These are phyloP conservation scores for Tetrapisispora arboricola DNA, from an alignment of 805 yeast genomes.

Conservation along the genomic window DNA sequence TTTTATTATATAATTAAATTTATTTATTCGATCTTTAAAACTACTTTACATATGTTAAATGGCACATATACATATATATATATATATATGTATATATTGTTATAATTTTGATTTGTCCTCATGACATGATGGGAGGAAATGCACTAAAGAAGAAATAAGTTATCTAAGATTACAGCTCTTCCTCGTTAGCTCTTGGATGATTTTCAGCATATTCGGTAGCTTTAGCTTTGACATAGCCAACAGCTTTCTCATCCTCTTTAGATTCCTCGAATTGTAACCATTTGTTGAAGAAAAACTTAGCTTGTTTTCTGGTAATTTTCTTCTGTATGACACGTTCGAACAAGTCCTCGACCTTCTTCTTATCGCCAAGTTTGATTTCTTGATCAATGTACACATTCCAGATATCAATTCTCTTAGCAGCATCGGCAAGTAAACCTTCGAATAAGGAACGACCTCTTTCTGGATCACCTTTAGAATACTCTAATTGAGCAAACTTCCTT, in stretches of 20 bases:
- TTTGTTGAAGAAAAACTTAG: slow-evolving; percentile 86
- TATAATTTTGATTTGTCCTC: no score
- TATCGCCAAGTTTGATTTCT: slow-evolving; percentile 65
- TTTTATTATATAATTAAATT: no score
- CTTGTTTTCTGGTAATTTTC: slow-evolving; percentile 76
- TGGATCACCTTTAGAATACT: slow-evolving; percentile 75
- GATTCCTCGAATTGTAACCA: slow-evolving; percentile 79
- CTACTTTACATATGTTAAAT: background rate
- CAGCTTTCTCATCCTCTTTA: slow-evolving; percentile 53
- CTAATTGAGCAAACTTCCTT: slow-evolving; percentile 80
- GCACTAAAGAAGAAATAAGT: background rate
- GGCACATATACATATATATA: no score
- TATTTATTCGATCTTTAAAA: background rate
- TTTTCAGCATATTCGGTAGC: slow-evolving; percentile 66
- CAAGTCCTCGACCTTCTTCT: slow-evolving; percentile 59
- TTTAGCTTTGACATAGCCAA: slow-evolving; percentile 80
- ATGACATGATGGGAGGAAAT: background rate
- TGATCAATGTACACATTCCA: slow-evolving; percentile 96
- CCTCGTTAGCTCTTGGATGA: slow-evolving; percentile 8
- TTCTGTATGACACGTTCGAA: slow-evolving; percentile 67
- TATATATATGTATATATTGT: no score
- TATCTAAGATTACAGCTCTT: background rate
- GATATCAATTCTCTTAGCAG: slow-evolving; percentile 82
- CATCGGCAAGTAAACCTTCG: slow-evolving; percentile 84
- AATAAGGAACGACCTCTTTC: slow-evolving; percentile 93